Evolutionary conservation across 306 rosid species (phyloP), one percentile per base, ranked within the genome.

Genomic region (Castanopsis chinensis): DNA sequence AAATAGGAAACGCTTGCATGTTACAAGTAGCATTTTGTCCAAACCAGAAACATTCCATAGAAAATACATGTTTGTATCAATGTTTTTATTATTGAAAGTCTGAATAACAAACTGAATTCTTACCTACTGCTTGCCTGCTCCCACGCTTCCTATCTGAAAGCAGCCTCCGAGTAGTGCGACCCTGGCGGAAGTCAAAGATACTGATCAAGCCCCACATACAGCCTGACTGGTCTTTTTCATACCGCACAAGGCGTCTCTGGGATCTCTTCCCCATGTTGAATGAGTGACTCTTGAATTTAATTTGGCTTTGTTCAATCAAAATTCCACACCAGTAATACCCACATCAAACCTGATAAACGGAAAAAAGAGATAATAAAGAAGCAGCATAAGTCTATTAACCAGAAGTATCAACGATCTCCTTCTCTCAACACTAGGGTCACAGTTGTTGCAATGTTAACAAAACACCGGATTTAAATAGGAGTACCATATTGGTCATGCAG

Each of bases 171-270:
- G 88, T 76, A 71, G 88, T 33, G 55, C 92, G 96, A 57, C 97
- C 96, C 23, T 89, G 94, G 84, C 99, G 97, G 80, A 96, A 93
- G 87, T 96, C 98, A 75, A 96, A 86, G 76, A 96, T 90, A 74
- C 93, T 91, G 49, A 96, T 96, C 79, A 96, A 90, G n/a, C 99
- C 96, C 98, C 96, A 93, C 94, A 96, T 96, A 75, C 99, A 96
- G 57, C 99, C 98, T 3, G 91, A 88, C 71, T 93, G 96, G 88
- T 93, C 96, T 87, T 86, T 93, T 88, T 90, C 97, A 82, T 86
- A 89, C 77, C 89, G 90, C 71, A 89, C 78, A 49, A 86, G 5
- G 72, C 92, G 93, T 81, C 89, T 96, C 73, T 88, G 90, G 37
- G 99, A 91, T 77, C 84, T 88, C 87, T 92, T 96, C 57, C 93